These are phyloP conservation scores for Beta corolliflora DNA, from an alignment of 179 eudicot species.

Conservation along the genomic window DNA sequence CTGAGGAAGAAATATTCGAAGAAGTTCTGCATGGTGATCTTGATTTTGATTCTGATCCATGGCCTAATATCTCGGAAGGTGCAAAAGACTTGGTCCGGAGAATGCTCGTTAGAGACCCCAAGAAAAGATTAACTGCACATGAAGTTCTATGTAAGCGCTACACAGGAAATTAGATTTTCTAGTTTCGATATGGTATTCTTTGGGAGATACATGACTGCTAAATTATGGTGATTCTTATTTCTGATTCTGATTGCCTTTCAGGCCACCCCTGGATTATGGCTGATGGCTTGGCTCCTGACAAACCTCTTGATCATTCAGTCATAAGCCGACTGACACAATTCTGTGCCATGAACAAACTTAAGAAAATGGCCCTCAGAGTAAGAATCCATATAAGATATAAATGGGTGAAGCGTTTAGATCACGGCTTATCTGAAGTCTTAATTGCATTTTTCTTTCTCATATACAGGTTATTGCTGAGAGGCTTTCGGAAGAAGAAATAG, in stretches of 20 bases:
- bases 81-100: slow-evolving; percentile 58
- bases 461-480: slow-evolving; percentile 60
- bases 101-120: slow-evolving; percentile 57
- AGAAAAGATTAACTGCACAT: slow-evolving; percentile 54
- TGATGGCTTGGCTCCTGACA: slow-evolving; percentile 66
- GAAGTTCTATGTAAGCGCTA: slow-evolving; percentile 48
- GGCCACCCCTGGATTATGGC: slow-evolving; percentile 75
- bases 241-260: slow-evolving; percentile 24
- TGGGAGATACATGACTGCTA: neutral
- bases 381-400: slow-evolving; percentile 9
- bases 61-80: slow-evolving; percentile 59
- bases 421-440: neutral
- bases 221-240: neutral
- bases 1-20: slow-evolving; percentile 49
- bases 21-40: slow-evolving; percentile 55
- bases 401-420: neutral
- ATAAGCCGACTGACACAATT: slow-evolving; percentile 59
- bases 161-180: neutral
- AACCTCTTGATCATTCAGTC: slow-evolving; percentile 68
- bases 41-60: slow-evolving; percentile 58
- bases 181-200: neutral
- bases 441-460: neutral
- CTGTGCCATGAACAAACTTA: slow-evolving; percentile 68
- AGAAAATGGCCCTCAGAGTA: slow-evolving; percentile 68
- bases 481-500: slow-evolving; percentile 70